Percentiles rank a stretch among this genome's conserved stretches.
Evolutionary conservation across 164 flowering plant species (phyloP).

Genomic region (Stephania japonica): DNA sequence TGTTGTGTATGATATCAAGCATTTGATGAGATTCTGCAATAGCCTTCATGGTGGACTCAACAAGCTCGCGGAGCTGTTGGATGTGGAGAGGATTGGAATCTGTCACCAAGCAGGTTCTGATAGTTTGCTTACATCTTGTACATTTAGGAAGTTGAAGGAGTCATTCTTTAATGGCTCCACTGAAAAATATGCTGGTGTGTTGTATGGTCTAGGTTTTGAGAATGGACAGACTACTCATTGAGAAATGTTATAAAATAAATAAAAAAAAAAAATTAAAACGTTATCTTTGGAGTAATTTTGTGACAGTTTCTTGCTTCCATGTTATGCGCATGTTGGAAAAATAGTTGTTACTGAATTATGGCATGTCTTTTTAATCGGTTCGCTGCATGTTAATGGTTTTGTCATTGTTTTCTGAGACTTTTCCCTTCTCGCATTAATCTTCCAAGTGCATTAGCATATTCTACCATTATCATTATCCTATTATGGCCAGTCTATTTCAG

Average conservation of each 20-base stretch:
- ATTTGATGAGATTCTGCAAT: slow-evolving; percentile 51
- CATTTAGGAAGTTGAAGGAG: slow-evolving; percentile 56
- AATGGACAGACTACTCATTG: slow-evolving; percentile 28
- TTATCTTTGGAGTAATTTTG: background rate
- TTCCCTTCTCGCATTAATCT: background rate
- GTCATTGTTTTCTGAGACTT: background rate
- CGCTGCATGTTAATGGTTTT: background rate
- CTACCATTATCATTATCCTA: background rate
- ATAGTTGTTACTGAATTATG: background rate
- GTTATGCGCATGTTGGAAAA: background rate
- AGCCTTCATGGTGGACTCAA: slow-evolving; percentile 60
- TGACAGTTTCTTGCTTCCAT: background rate
- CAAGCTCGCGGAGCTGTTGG: slow-evolving; percentile 55
- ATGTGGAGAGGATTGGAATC: slow-evolving; percentile 51
- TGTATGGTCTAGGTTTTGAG: slow-evolving; percentile 47
- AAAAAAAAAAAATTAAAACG: slow-evolving; percentile 3
- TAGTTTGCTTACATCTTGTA: slow-evolving; percentile 52
- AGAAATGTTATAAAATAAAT: slow-evolving; percentile 3
- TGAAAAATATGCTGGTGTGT: slow-evolving; percentile 53
- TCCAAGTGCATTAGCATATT: background rate
- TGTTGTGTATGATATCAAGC: slow-evolving; percentile 49
- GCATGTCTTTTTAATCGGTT: background rate
- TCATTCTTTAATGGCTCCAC: slow-evolving; percentile 39
- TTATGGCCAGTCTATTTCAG: background rate
- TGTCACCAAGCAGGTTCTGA: slow-evolving; percentile 65